These are phyloP conservation scores for Alternaria panax DNA, from an alignment of 2,329 filamentous ascomycete species.

Conservation along the genomic window DNA sequence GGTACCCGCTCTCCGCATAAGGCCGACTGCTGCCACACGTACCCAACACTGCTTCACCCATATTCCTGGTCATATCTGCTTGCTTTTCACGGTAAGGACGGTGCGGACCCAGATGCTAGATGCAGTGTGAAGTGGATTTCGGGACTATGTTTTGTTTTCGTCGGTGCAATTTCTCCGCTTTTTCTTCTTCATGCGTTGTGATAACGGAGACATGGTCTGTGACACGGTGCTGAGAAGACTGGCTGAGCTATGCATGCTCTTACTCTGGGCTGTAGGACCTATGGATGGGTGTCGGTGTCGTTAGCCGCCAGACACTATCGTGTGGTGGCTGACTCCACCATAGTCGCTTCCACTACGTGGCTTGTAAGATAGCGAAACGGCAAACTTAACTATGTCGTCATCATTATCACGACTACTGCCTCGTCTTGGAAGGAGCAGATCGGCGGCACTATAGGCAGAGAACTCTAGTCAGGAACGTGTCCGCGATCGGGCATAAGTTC, in stretches of 20 bases:
- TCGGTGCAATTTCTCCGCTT: not conserved
- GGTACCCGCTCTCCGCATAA: constrained; percentile 1
- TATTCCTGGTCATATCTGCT: not conserved
- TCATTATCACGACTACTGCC: not conserved
- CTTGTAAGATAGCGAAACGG: not conserved
- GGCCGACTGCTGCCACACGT: not conserved
- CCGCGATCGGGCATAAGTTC: constrained; percentile 1
- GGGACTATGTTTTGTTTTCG: not conserved
- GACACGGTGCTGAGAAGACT: not conserved
- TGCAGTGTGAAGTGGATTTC: not conserved
- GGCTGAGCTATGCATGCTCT: not conserved
- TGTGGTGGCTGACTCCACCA: not conserved
- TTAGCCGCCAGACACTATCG: not conserved
- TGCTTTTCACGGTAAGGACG: not conserved
- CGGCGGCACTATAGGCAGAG: not conserved
- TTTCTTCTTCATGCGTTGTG: not conserved
- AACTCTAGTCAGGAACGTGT: constrained; percentile 1
- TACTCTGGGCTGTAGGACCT: not conserved
- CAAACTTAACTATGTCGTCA: not conserved
- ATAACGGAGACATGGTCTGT: not conserved
- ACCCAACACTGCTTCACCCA: not conserved
- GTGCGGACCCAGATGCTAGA: not conserved
- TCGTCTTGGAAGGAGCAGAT: not conserved
- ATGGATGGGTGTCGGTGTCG: not conserved
- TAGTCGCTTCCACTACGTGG: not conserved